Evolutionary conservation across 164 flowering plant species (phyloP), one percentile per base, ranked within the genome.

Genomic region (Dillenia suffruticosa): DNA sequence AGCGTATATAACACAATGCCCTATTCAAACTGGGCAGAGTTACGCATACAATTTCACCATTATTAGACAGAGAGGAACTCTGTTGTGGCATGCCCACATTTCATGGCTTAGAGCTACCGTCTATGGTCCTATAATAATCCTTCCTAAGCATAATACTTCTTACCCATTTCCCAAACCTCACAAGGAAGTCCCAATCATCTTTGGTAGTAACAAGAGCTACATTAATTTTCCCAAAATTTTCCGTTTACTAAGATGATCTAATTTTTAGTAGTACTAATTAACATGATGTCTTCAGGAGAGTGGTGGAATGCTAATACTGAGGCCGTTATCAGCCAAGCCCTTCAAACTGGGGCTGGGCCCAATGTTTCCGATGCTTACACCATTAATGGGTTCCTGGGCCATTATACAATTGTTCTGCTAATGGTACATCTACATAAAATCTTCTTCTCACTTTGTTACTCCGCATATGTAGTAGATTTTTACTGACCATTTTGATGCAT

Each of bases 341-440:
- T 65, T n/a, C 75, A 62, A 45, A 76, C 80, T 0, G 83, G 83
- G n/a, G 83, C 77, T 15, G 80, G 76, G 5, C 83, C 83, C 6
- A 76, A 76, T 63, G 79, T 76, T 48, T 77, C 83, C 26, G 78
- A 79, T 62, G 80, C 76, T 45, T 60, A 67, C 48, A 63, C 71
- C 44, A 63, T 74, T 24, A 74, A 74, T 63, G 78, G 75, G 26
- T 79, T 46, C 78, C 80, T 3, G 82, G 82, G 2, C 78, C 76
- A 11, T 43, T 73, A 16, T 79, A 79, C 26, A 76, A 76, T 46
- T 76, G 82, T 70, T 76, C 82, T 9, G 60, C 69, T 17, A 73
- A 75, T 68, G 79, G 82, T 78, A 66, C 15, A 10, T 10, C 13
- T 47, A 12, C 22, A 19, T 19, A 19, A 19, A 1, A 32, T 32